Percentiles rank a stretch among this genome's conserved stretches.
These are phyloP conservation scores for Chrysosphaeria jannelii DNA, from an alignment of 2,329 filamentous ascomycete genomes.

Conservation along the genomic window DNA sequence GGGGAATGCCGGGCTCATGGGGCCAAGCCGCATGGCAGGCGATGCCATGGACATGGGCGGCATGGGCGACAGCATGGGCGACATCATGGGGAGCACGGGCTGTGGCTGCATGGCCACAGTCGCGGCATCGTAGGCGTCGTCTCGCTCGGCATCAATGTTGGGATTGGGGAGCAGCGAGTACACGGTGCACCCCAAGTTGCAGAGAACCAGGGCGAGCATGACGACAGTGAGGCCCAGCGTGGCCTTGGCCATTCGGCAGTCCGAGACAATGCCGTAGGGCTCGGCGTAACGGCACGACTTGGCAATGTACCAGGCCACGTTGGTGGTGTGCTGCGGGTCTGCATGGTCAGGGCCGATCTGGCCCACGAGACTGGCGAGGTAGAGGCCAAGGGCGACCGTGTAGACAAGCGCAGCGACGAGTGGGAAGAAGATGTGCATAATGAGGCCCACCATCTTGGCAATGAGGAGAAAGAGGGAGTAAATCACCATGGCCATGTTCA, in stretches of 20 bases:
- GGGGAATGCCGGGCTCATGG: too few relatives aligned
- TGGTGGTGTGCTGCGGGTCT: conserved; percentile 29
- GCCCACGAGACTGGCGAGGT: conserved; percentile 32
- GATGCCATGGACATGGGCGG: conserved; percentile 2
- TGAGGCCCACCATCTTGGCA: conserved; percentile 34
- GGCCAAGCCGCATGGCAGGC: too few relatives aligned
- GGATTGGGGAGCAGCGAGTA: conserved; percentile 27
- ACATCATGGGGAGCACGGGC: conserved; percentile 6
- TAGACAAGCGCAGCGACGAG: conserved; percentile 29
- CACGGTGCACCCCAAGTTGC: conserved; percentile 25
- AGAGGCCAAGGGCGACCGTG: conserved; percentile 25
- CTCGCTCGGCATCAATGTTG: conserved; percentile 15
- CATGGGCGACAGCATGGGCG: conserved; percentile 19
- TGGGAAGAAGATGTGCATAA: conserved; percentile 42
- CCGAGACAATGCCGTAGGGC: conserved; percentile 19
- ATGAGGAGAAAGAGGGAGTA: conserved; percentile 49
- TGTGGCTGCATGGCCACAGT: too few relatives aligned
- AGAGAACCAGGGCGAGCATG: conserved; percentile 30
- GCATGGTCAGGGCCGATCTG: conserved; percentile 45
- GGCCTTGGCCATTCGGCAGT: conserved; percentile 38
- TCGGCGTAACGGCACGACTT: conserved; percentile 33
- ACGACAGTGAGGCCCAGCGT: conserved; percentile 31
- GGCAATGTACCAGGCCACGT: conserved; percentile 43
- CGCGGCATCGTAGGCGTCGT: conserved; percentile 5
- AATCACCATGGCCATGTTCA: conserved; percentile 48